Base-by-base conservation (phyloP, 2,329 filamentous ascomycete species). In the Nemania serpens region DNA sequence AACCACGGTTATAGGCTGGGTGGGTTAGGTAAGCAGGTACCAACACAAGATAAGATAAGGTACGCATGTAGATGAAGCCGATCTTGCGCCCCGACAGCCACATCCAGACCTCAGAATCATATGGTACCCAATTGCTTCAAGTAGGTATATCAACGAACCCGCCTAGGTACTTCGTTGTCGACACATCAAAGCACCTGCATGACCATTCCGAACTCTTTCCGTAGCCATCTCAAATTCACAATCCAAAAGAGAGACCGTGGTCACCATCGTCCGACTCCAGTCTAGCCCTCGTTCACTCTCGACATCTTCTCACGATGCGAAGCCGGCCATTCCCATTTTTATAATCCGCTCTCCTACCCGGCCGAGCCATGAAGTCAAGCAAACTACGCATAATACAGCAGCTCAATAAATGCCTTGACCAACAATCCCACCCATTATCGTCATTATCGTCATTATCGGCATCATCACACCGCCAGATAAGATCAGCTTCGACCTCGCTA, bases 301-400 rank as follows among this genome's bases (percentile, higher is more conserved):
- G 13, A 9, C 5, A 12, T n/a, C 17, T 43, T 20, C 45, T 43
- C 58, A 58, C 36, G 12, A 57, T 59, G 52, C 52, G 25, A 64
- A 55, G 39, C 25, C 34, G 36, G 22, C 33, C 33, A 20, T 57
- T 55, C 2, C 25, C 25, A 29, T 53, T n/a, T n/a, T n/a, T 53
- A 63, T 65, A 61, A 11, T 36, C 37, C 17, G 4, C 29, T 20
- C n/a, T 12, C 29, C 1, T 12, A 45, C 4, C 39, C 12, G 49
- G n/a, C n/a, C 22, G 49, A 48, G 34, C 54, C 43, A 66, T 66
- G 63, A 63, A 46, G 25, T 20, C 43, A 29, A 58, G 20, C 34
- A 55, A 42, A 41, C 49, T 64, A 55, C 51, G 61, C 25, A 7
- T 29, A 5, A 45, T 59, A 61, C 61, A 58, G 48, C 61, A 58